Conservation (phyloP, 768 basidiomycete genomes). For the Russula brevipes region DNA sequence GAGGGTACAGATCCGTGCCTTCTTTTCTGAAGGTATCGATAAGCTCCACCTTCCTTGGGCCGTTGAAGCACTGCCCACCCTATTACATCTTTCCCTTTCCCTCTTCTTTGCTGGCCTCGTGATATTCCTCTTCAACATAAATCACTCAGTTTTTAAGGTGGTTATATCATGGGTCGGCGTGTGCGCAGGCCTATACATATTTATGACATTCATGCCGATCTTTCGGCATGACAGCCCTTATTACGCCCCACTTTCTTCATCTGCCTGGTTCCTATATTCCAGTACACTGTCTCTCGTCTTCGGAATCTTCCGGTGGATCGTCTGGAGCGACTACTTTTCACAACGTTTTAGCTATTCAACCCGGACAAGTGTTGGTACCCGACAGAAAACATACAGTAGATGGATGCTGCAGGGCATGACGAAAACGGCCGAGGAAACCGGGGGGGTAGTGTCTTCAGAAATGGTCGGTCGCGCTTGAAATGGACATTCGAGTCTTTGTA, state of each 20-base stretch:
- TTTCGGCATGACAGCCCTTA: background rate
- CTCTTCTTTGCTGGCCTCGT: background rate
- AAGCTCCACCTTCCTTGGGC: background rate
- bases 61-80: background rate
- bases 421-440: background rate
- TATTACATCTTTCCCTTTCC: background rate
- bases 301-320: too few species aligned
- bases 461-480: background rate
- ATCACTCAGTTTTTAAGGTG: background rate
- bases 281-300: too few species aligned
- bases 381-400: background rate
- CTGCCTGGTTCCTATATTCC: background rate
- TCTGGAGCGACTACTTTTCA: too few species aligned
- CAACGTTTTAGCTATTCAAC: too few species aligned
- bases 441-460: background rate
- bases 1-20: background rate
- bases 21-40: background rate
- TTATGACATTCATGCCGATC: background rate
- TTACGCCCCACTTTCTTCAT: background rate
- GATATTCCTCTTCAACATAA: background rate
- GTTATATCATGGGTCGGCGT: background rate
- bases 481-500: background rate
- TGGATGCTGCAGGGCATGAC: background rate
- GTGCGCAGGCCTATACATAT: background rate
- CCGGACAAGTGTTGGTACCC: background rate